Conservation (phyloP, 2,329 filamentous ascomycete species). For the Microdochium paspali region DNA sequence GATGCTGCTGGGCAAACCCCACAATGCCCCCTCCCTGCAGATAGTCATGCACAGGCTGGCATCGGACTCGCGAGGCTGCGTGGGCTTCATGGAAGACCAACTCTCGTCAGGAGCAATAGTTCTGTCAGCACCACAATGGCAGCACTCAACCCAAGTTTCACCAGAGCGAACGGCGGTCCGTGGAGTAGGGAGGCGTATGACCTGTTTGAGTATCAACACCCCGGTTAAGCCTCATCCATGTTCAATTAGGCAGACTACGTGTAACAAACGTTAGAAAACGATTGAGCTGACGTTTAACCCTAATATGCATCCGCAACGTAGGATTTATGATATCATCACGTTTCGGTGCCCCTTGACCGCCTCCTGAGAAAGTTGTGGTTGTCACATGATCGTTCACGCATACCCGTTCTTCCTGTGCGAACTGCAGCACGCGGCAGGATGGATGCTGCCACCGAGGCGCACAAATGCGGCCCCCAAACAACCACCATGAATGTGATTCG, state of each 20-base stretch:
- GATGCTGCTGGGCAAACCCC: slow-evolving; percentile 40
- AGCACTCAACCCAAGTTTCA: slow-evolving; percentile 28
- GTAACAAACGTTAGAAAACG: too few relatives aligned
- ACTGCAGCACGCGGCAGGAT: too few relatives aligned
- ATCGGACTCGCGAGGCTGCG: slow-evolving; percentile 2
- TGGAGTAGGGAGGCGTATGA: slow-evolving; percentile 64
- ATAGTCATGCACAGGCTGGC: not conserved
- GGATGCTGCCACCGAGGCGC: too few relatives aligned
- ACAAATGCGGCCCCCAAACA: too few relatives aligned
- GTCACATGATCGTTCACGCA: too few relatives aligned
- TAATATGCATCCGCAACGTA: too few relatives aligned
- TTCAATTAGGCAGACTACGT: not conserved
- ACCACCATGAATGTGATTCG: too few relatives aligned
- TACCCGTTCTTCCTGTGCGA: too few relatives aligned
- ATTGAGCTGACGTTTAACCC: too few relatives aligned
- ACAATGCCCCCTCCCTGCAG: slow-evolving; percentile 19
- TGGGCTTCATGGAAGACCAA: not conserved
- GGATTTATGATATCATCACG: too few relatives aligned
- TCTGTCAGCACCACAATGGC: slow-evolving; percentile 11
- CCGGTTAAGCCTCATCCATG: slow-evolving; percentile 17
- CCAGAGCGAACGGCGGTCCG: slow-evolving; percentile 46
- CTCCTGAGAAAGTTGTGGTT: too few relatives aligned
- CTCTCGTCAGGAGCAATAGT: not conserved
- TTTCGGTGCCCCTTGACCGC: too few relatives aligned
- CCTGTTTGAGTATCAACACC: slow-evolving; percentile 51